Conservation (phyloP, 768 basidiomycete species). For the Trametes sanguinea region DNA sequence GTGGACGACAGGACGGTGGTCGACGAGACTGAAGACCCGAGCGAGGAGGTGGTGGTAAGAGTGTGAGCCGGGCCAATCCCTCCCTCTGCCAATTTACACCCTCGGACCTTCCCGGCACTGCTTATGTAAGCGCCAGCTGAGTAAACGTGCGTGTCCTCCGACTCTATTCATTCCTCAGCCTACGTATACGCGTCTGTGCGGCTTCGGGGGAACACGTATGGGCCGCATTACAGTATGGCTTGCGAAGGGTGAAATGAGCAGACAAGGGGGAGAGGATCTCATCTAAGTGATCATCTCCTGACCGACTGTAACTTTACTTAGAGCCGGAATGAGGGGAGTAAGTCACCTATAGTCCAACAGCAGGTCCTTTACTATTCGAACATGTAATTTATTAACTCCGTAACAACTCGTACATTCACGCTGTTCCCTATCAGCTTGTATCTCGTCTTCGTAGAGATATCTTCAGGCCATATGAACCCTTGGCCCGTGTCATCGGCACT, state of each 20-base stretch:
- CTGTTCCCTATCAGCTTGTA: constrained; percentile 83
- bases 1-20: constrained; percentile 44
- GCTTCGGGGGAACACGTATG: too few relatives aligned
- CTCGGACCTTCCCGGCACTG: constrained; percentile 22
- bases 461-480: constrained; percentile 62
- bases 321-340: too few relatives aligned
- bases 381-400: constrained; percentile 60
- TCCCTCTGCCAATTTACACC: constrained; percentile 18
- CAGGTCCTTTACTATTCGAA: constrained; percentile 31
- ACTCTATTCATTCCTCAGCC: too few relatives aligned
- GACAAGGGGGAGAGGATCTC: too few relatives aligned
- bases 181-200: too few relatives aligned
- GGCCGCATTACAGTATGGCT: too few relatives aligned
- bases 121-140: constrained; percentile 23
- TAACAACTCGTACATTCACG: constrained; percentile 75
- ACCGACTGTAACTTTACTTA: too few relatives aligned
- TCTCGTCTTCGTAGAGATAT: constrained; percentile 64
- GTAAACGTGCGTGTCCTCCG: constrained; percentile 21
- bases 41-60: constrained; percentile 30
- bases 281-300: too few relatives aligned
- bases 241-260: too few relatives aligned
- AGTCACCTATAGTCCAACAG: too few relatives aligned
- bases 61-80: constrained; percentile 1
- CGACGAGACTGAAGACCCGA: constrained; percentile 23
- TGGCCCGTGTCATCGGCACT: constrained; percentile 2